phyloP scores from a whole-genome alignment of 2,329 filamentous ascomycete species.

The Helotiales sp. region DNA sequence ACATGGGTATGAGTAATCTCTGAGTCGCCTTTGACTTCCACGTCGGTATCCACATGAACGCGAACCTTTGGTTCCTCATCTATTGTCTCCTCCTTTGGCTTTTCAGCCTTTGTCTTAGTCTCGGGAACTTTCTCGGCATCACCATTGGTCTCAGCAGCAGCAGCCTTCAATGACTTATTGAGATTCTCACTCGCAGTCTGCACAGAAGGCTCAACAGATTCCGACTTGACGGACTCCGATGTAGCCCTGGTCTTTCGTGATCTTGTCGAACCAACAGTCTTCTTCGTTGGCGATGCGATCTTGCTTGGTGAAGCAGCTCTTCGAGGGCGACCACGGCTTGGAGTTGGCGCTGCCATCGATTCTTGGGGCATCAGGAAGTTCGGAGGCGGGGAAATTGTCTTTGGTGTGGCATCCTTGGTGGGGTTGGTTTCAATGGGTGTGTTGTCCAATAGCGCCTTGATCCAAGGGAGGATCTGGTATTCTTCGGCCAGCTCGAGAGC shows the following conservation, averaged over 20 bases:
- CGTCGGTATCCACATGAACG: constrained; percentile 71
- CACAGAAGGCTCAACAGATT: constrained; percentile 52
- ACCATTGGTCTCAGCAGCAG: constrained; percentile 41
- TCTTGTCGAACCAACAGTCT: constrained; percentile 37
- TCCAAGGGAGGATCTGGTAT: constrained; percentile 86
- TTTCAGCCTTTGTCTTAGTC: constrained; percentile 26
- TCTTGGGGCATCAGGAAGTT: constrained; percentile 62
- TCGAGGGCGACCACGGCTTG: constrained; percentile 53
- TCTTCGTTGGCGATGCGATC: constrained; percentile 54
- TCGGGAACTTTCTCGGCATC: constrained; percentile 33
- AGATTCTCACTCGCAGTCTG: constrained; percentile 53
- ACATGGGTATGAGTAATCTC: constrained; percentile 76
- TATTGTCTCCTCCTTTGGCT: constrained; percentile 32
- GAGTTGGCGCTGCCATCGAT: constrained; percentile 41
- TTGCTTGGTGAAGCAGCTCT: constrained; percentile 62
- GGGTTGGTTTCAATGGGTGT: constrained; percentile 66
- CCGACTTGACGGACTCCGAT: constrained; percentile 38
- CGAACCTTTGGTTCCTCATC: constrained; percentile 62
- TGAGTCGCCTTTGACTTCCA: constrained; percentile 58
- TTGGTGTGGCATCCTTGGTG: constrained; percentile 57
- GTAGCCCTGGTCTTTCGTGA: constrained; percentile 51
- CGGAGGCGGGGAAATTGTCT: constrained; percentile 81
- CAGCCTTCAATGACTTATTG: constrained; percentile 53
- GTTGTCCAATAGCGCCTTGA: constrained; percentile 90
- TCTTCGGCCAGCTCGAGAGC: constrained; percentile 84